Conservation (phyloP, 2,329 filamentous ascomycete genomes). For the Penicillium polonicum region DNA sequence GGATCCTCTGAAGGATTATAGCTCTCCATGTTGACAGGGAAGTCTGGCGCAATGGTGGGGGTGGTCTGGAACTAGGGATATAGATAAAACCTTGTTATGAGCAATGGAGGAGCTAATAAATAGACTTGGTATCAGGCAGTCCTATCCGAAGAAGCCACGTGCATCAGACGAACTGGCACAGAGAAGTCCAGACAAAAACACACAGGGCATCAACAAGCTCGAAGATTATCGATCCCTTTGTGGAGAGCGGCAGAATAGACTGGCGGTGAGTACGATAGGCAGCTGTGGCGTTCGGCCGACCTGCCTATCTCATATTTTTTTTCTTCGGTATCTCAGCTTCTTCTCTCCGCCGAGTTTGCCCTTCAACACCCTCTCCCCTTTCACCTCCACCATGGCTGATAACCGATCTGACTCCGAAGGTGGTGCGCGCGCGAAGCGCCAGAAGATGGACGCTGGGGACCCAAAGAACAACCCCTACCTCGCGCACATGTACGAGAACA, state of each 20-base stretch:
- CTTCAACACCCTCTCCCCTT: constrained; percentile 14
- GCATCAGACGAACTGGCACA: background rate
- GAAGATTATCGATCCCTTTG: constrained; percentile 27
- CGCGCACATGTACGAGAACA: constrained; percentile 71
- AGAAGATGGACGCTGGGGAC: constrained; percentile 51
- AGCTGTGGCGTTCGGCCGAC: constrained; percentile 30
- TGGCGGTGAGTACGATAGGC: constrained; percentile 29
- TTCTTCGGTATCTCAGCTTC: constrained; percentile 14
- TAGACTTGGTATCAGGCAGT: background rate
- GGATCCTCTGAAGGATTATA: constrained; percentile 35
- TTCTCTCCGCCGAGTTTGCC: constrained; percentile 14
- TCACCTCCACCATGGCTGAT: constrained; percentile 51
- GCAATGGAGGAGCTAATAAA: background rate
- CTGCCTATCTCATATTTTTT: constrained; percentile 36
- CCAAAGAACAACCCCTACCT: constrained; percentile 79
- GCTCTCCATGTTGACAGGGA: constrained; percentile 32
- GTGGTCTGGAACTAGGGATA: constrained; percentile 2
- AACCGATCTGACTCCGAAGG: constrained; percentile 55
- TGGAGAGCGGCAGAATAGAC: constrained; percentile 32
- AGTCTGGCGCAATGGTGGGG: constrained; percentile 5
- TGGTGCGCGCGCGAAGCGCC: constrained; percentile 54
- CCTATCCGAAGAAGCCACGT: background rate
- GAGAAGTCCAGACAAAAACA: background rate
- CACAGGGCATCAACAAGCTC: constrained; percentile 5
- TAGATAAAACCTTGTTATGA: background rate